Base-by-base conservation (phyloP, 768 basidiomycete genomes). In the Tylopilus sp. region DNA sequence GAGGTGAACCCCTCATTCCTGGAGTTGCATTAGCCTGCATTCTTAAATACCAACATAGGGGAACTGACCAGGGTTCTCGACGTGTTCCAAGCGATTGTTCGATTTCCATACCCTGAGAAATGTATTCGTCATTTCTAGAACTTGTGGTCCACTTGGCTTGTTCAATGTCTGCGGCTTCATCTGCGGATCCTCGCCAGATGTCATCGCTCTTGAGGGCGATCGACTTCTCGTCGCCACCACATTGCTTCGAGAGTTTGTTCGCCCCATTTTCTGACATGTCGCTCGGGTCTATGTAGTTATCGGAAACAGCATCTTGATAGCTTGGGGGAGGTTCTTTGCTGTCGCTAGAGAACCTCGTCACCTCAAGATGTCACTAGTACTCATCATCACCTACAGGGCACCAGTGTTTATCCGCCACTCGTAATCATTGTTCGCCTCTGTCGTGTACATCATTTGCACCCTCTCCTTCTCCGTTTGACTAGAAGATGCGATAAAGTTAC, bases 311-410 rank as follows among this genome's bases (percentile, higher is more conserved):
- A 8, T 55, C 60, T 19, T 62, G n/a, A 12, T 58, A 59, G 19
- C 52, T 61, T 19, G 60, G 59, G 14, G 59, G 60, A 38, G 56
- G 52, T 16, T 49, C 56, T 6, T 51, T 24, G 8, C 14, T 31
- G 14, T 45, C 50, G 5, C 58, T 30, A 14, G 14, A 3, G 3
- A 43, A 24, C 7, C 3, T 54, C 11, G 22, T 48, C 16, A 26
- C 2, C 19, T 42, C 38, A 45, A 4, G 10, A 44, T 19, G 21
- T 40, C 38, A 6, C 25, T 8, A 8, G 30, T 25, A 6, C 7
- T 13, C 24, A 17, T 43, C 21, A 40, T 25, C 9, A 41, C 60
- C 52, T 31, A 63, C 60, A 16, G 21, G 41, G 36, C 26, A 47
- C 44, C 28, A 1, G 45, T 21, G 17, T 36, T 26, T 13, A 30